A percentile compares a stretch with the other conserved stretches of the same genome.
Evolutionary conservation across 2,329 filamentous ascomycete genomes (phyloP).

Genomic region (Tolypocladium endophyticum): DNA sequence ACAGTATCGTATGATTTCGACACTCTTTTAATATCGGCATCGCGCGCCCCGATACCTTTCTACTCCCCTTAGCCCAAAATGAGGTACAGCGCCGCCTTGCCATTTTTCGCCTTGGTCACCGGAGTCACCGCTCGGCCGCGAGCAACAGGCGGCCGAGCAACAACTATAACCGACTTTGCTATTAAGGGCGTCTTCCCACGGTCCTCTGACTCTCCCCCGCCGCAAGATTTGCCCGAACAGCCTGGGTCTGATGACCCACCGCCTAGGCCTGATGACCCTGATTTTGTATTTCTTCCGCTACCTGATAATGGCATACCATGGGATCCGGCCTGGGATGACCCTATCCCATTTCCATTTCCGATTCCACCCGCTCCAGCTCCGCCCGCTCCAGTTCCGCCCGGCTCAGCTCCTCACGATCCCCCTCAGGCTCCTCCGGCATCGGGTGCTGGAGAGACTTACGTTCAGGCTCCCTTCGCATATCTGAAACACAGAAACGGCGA

Average conservation of each 20-base stretch:
- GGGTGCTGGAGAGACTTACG: not conserved
- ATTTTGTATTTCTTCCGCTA: not conserved
- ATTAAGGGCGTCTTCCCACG: not conserved
- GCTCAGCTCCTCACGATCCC: too few species aligned
- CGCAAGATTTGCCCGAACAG: not conserved
- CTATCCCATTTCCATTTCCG: not conserved
- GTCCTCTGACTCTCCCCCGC: not conserved
- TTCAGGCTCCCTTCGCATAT: not conserved
- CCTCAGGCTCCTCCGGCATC: too few species aligned
- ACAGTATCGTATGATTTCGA: not conserved
- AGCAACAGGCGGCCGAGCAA: not conserved
- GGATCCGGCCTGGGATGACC: not conserved
- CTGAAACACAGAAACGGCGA: not conserved
- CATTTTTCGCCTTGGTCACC: not conserved
- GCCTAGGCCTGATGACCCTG: not conserved
- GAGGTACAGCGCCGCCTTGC: not conserved
- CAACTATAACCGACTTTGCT: not conserved
- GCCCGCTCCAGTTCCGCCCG: too few species aligned
- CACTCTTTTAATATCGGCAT: not conserved
- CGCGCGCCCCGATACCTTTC: not conserved
- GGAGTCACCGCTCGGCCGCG: not conserved
- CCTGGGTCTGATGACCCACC: not conserved
- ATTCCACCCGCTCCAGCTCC: not conserved
- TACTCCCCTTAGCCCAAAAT: not conserved
- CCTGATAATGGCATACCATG: not conserved